phyloP scores from a whole-genome alignment of 805 yeast genomes.

The Zygosaccharomyces rouxii region DNA sequence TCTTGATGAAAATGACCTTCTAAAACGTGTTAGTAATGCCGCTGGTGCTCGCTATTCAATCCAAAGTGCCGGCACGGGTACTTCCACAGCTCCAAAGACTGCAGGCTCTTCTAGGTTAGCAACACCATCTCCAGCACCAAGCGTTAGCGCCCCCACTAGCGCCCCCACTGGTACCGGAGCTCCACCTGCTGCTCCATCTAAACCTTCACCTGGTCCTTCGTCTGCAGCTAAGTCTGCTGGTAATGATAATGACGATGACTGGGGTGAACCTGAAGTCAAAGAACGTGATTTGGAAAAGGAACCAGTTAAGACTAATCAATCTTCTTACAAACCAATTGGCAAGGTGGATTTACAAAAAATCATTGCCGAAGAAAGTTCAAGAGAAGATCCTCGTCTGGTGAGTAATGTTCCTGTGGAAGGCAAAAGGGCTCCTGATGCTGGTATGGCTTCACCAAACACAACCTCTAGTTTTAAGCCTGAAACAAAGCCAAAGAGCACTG shows the following conservation, averaged over 20 bases:
- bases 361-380: slow-evolving; percentile 41
- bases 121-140: slow-evolving; percentile 20
- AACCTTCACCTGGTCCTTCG: slow-evolving; percentile 8
- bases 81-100: slow-evolving; percentile 24
- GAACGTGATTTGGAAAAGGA: slow-evolving; percentile 48
- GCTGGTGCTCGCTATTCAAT: slow-evolving; percentile 93
- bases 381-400: slow-evolving; percentile 41
- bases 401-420: slow-evolving; percentile 20
- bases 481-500: slow-evolving; percentile 33
- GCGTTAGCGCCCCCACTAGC: slow-evolving; percentile 13
- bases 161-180: slow-evolving; percentile 20
- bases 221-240: slow-evolving; percentile 12
- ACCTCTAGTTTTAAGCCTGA: slow-evolving; percentile 32
- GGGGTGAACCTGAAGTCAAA: slow-evolving; percentile 43
- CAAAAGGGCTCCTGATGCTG: slow-evolving; percentile 28
- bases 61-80: slow-evolving; percentile 35
- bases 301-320: slow-evolving; percentile 40
- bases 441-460: slow-evolving; percentile 16
- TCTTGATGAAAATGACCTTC: slow-evolving; percentile 69
- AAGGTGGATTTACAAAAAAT: slow-evolving; percentile 48
- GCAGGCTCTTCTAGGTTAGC: slow-evolving; percentile 25
- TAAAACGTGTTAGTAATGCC: slow-evolving; percentile 77
- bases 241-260: slow-evolving; percentile 37
- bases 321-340: slow-evolving; percentile 60
- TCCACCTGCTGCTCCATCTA: slow-evolving; percentile 7